These are phyloP conservation scores for Cladosporium sp. DNA, from an alignment of 2,329 filamentous ascomycete species.

Conservation along the genomic window DNA sequence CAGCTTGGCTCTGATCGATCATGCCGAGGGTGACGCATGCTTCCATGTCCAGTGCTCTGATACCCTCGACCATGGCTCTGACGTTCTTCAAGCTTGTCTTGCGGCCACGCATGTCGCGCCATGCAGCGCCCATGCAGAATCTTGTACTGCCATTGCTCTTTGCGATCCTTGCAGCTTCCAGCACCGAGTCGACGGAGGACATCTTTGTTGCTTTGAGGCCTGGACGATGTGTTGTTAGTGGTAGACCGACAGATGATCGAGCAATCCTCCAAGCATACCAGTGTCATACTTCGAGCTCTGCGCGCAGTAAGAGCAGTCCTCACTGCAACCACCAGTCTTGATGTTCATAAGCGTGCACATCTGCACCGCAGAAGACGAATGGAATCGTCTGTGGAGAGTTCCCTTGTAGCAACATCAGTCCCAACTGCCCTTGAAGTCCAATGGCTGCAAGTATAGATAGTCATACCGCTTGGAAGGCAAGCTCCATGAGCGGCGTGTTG, in stretches of 20 bases:
- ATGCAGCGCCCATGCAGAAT: slow-evolving; percentile 94
- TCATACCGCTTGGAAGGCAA: slow-evolving; percentile 45
- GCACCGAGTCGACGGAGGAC: slow-evolving; percentile 75
- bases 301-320: slow-evolving; percentile 91
- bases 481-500: slow-evolving; percentile 75
- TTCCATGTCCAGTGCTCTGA: slow-evolving; percentile 82
- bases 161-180: slow-evolving; percentile 73
- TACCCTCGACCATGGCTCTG: slow-evolving; percentile 80
- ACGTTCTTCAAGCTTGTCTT: slow-evolving; percentile 82
- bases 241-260: background rate
- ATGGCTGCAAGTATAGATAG: background rate
- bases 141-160: slow-evolving; percentile 83
- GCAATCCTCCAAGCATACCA: slow-evolving; percentile 35
- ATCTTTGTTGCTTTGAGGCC: slow-evolving; percentile 76
- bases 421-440: background rate
- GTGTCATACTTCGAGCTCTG: slow-evolving; percentile 80
- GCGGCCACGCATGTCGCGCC: slow-evolving; percentile 90
- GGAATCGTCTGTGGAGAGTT: slow-evolving; percentile 78
- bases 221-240: background rate
- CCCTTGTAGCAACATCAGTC: slow-evolving; percentile 51
- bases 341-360: slow-evolving; percentile 97
- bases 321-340: slow-evolving; percentile 88
- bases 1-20: slow-evolving; percentile 69
- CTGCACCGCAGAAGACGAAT: slow-evolving; percentile 79
- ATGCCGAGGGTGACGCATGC: slow-evolving; percentile 91